Evolutionary conservation across 1,284 basidiomycete genomes (phyloP).

Genomic region (Cystobasidium sp.): DNA sequence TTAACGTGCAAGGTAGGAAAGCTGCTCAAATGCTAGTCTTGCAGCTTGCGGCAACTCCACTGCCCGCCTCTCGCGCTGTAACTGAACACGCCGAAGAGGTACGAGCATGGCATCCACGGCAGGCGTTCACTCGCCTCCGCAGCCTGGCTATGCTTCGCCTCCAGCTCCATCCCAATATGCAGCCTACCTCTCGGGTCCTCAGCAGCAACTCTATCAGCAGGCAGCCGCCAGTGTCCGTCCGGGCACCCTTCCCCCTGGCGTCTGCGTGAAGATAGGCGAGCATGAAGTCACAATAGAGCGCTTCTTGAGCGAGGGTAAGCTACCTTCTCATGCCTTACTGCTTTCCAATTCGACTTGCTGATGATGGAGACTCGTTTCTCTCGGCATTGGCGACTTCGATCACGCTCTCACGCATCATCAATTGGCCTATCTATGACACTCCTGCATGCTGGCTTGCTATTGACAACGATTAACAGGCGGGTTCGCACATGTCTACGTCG

Average conservation of each 20-base stretch:
- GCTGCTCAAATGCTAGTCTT: too few relatives aligned
- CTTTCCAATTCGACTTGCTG: background rate
- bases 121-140: slow-evolving; percentile 16
- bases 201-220: slow-evolving; percentile 41
- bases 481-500: slow-evolving; percentile 97
- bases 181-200: slow-evolving; percentile 24
- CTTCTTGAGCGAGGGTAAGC: slow-evolving; percentile 87
- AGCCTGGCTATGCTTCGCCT: background rate
- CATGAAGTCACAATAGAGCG: slow-evolving; percentile 82
- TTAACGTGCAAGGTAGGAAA: too few relatives aligned
- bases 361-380: background rate
- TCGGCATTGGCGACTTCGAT: slow-evolving; percentile 12
- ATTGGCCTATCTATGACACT: background rate
- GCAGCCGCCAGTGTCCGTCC: slow-evolving; percentile 25
- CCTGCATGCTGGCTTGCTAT: background rate
- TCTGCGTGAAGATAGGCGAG: slow-evolving; percentile 86
- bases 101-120: slow-evolving; percentile 15
- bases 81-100: background rate
- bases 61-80: too few relatives aligned
- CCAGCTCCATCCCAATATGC: slow-evolving; percentile 3
- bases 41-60: too few relatives aligned
- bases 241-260: slow-evolving; percentile 67
- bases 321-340: background rate
- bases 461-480: slow-evolving; percentile 67
- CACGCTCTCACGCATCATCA: slow-evolving; percentile 3